Conservation (phyloP, 768 basidiomycete genomes). For the Mycena crocata region DNA sequence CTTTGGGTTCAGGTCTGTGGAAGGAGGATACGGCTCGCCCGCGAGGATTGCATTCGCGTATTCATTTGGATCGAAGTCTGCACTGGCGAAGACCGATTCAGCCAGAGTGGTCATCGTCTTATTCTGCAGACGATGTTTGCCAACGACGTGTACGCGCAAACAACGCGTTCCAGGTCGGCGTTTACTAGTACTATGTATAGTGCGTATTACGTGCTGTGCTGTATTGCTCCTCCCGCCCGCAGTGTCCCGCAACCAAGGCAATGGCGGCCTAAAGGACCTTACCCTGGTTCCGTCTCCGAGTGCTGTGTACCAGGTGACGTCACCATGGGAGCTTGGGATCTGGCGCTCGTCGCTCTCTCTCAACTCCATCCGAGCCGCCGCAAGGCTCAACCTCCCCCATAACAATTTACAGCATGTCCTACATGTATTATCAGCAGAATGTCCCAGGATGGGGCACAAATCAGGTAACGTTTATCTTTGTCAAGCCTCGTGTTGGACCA, state of each 20-base stretch:
- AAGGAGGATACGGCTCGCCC: constrained; percentile 77
- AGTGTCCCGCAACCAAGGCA: no score
- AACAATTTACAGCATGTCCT: constrained; percentile 51
- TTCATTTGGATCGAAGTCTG: constrained; percentile 87
- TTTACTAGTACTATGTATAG: no score
- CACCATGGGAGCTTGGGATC: background rate
- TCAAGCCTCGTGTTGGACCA: background rate
- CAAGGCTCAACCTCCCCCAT: constrained; percentile 19
- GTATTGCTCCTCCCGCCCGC: no score
- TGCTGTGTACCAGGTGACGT: constrained; percentile 12
- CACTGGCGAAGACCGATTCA: constrained; percentile 74
- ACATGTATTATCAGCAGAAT: constrained; percentile 56
- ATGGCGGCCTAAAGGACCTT: background rate
- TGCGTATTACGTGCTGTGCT: no score
- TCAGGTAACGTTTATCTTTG: constrained; percentile 43
- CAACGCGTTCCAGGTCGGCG: constrained; percentile 15
- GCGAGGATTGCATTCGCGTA: constrained; percentile 94
- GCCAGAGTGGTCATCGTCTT: constrained; percentile 13
- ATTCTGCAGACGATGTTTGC: constrained; percentile 10
- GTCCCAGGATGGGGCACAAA: constrained; percentile 63
- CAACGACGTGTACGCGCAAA: background rate
- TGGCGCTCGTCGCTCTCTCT: constrained; percentile 4
- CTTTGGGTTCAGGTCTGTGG: constrained; percentile 47
- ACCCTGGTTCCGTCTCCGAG: background rate
- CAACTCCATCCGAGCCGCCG: constrained; percentile 1